These are phyloP conservation scores for Exophiala bonariae DNA, from an alignment of 2,329 filamentous ascomycete genomes.

Conservation along the genomic window DNA sequence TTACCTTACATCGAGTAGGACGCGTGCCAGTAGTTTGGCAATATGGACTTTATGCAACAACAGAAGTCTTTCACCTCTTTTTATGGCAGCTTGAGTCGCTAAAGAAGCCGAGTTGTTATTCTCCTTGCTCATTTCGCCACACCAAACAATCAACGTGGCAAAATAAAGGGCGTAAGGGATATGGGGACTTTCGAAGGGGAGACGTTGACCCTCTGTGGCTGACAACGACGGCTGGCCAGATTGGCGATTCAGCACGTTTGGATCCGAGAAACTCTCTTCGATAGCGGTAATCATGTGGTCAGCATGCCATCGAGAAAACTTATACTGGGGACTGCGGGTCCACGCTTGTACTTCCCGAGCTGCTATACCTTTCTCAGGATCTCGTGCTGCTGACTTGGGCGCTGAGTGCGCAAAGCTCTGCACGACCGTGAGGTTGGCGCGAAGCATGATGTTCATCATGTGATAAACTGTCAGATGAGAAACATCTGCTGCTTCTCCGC, in stretches of 20 bases:
- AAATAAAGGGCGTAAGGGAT: constrained; percentile 15
- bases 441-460: constrained; percentile 18
- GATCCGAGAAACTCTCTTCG: constrained; percentile 5
- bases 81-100: constrained; percentile 6
- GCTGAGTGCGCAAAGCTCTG: constrained; percentile 16
- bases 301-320: constrained; percentile 16
- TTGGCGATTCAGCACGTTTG: not conserved
- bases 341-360: constrained; percentile 8
- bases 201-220: constrained; percentile 5
- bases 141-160: constrained; percentile 14
- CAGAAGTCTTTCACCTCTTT: constrained; percentile 13
- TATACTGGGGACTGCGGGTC: constrained; percentile 8
- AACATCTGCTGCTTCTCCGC: not conserved
- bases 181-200: constrained; percentile 15
- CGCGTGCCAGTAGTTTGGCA: constrained; percentile 15
- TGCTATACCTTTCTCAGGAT: constrained; percentile 9
- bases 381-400: constrained; percentile 11
- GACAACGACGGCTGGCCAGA: not conserved
- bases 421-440: constrained; percentile 13
- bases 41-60: constrained; percentile 16
- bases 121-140: constrained; percentile 1
- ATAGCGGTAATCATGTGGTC: constrained; percentile 11
- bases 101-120: not conserved
- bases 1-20: constrained; percentile 1
- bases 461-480: constrained; percentile 11